These are phyloP conservation scores for Westerdykella ornata DNA, from an alignment of 2,329 filamentous ascomycete genomes.

Conservation along the genomic window DNA sequence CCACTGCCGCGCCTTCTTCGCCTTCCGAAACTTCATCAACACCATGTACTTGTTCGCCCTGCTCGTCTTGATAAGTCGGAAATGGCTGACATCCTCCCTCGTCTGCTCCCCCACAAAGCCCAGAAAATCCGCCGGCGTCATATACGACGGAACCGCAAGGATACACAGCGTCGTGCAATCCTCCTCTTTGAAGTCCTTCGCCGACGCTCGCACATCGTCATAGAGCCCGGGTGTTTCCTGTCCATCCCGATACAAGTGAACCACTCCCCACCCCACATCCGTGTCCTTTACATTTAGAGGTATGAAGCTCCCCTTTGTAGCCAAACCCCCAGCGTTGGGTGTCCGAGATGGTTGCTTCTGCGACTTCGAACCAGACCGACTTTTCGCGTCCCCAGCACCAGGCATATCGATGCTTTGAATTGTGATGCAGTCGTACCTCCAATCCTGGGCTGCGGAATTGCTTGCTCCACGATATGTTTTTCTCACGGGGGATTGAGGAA, in stretches of 20 bases:
- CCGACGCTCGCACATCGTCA: slow-evolving; percentile 41
- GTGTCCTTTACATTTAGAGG: slow-evolving; percentile 64
- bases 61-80: slow-evolving; percentile 86
- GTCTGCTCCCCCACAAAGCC: slow-evolving; percentile 88
- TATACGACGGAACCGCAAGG: slow-evolving; percentile 87
- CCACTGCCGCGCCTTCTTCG: slow-evolving; percentile 69
- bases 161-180: slow-evolving; percentile 87
- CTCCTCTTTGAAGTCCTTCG: slow-evolving; percentile 43
- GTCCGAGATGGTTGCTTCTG: slow-evolving; percentile 42
- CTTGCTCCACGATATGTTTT: slow-evolving; percentile 17
- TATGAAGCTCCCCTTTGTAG: slow-evolving; percentile 75
- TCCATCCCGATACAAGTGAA: slow-evolving; percentile 85
- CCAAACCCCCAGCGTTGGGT: slow-evolving; percentile 49
- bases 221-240: slow-evolving; percentile 63
- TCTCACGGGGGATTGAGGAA: slow-evolving; percentile 33
- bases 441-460: slow-evolving; percentile 52
- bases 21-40: slow-evolving; percentile 83
- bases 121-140: slow-evolving; percentile 83
- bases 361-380: slow-evolving; percentile 27
- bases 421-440: slow-evolving; percentile 71
- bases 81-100: slow-evolving; percentile 80
- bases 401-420: slow-evolving; percentile 77
- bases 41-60: slow-evolving; percentile 90
- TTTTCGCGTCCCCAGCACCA: slow-evolving; percentile 26
- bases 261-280: slow-evolving; percentile 82